phyloP scores from a whole-genome alignment of 169 alveolate species.

The Amoebophrya sp. region DNA sequence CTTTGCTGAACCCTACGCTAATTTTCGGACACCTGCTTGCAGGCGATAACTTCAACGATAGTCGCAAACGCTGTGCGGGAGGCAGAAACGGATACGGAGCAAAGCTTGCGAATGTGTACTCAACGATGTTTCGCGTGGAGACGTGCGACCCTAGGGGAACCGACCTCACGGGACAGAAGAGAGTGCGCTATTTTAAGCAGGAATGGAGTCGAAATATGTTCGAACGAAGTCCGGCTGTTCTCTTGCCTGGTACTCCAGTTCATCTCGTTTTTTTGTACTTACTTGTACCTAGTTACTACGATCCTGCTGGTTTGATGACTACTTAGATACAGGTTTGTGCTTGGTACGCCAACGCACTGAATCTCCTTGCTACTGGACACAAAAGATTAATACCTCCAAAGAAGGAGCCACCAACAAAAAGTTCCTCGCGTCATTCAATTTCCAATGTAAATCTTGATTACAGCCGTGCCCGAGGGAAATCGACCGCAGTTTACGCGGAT shows the following conservation, averaged over 20 bases:
- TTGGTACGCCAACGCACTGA: too few species aligned
- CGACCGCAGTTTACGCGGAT: constrained; percentile 59
- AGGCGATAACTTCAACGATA: constrained; percentile 95
- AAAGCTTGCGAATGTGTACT: constrained; percentile 91
- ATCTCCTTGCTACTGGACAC: too few species aligned
- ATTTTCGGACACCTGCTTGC: constrained; percentile 95
- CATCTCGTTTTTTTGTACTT: too few species aligned
- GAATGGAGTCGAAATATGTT: constrained; percentile 50
- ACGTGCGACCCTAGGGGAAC: constrained; percentile 74
- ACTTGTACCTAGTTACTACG: too few species aligned
- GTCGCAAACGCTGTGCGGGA: constrained; percentile 92
- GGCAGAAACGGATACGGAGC: constrained; percentile 99
- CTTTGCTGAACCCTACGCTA: constrained; percentile 43
- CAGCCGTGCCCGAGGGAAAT: too few species aligned
- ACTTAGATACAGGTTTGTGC: too few species aligned
- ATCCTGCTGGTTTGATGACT: too few species aligned
- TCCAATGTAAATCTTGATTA: too few species aligned
- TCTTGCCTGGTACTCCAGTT: too few species aligned
- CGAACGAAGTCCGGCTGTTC: constrained; percentile 36
- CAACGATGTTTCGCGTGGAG: constrained; percentile 79
- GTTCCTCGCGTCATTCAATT: too few species aligned
- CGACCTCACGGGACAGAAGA: not conserved
- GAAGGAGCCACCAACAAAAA: not conserved
- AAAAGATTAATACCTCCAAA: too few species aligned
- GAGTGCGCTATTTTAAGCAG: not conserved